Percentiles rank a stretch among this genome's conserved stretches.
Conservation (phyloP, 257 asterid species). For the Solanum megistacrolobum region DNA sequence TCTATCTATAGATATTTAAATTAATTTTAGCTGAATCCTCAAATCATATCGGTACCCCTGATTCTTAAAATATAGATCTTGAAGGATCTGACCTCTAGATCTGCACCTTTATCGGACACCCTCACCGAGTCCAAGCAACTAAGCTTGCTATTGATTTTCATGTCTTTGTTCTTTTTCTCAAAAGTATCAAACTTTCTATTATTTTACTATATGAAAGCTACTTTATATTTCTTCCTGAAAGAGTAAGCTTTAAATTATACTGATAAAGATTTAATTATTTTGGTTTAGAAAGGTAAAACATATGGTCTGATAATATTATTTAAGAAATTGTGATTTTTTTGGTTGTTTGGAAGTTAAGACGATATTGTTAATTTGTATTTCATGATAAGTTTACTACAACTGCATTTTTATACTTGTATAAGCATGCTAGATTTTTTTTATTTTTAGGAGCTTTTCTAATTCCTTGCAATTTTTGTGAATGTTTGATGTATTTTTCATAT, state of each 20-base stretch:
- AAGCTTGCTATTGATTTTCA: background rate
- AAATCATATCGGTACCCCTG: background rate
- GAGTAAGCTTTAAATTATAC: background rate
- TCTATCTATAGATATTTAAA: background rate
- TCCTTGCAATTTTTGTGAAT: background rate
- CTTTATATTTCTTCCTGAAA: background rate
- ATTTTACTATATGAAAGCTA: background rate
- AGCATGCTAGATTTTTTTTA: background rate
- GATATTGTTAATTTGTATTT: background rate
- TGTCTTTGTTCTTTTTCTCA: background rate
- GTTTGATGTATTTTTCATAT: background rate
- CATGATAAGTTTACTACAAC: background rate
- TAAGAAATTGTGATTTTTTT: background rate
- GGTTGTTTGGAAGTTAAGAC: background rate
- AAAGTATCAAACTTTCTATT: background rate
- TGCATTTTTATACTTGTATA: background rate
- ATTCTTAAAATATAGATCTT: background rate
- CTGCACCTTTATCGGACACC: background rate
- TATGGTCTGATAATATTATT: background rate
- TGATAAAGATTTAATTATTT: background rate
- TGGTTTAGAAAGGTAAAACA: background rate
- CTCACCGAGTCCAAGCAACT: background rate
- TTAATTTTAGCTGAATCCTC: background rate
- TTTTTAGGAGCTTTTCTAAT: background rate
- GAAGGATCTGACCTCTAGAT: background rate